Evolutionary conservation across 768 basidiomycete genomes (phyloP).

Genomic region (Amanita rimosa): DNA sequence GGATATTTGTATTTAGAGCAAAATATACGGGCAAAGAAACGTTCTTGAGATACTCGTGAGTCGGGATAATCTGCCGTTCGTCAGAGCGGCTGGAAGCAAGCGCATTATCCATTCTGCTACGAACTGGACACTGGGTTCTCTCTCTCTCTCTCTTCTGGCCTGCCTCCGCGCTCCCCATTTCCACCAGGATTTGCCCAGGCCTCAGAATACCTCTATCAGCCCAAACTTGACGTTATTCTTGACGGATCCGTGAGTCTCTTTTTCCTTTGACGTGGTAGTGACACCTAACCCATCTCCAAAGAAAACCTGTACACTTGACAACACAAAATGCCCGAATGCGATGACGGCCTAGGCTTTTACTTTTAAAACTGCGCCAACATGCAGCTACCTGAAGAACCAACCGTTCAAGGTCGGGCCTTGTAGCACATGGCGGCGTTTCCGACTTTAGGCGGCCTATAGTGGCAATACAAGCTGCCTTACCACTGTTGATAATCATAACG

Average conservation of each 20-base stretch:
- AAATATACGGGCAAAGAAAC: conserved; percentile 36
- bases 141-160: no score
- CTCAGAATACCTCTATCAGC: conserved; percentile 31
- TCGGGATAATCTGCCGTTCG: conserved; percentile 34
- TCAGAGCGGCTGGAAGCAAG: conserved; percentile 32
- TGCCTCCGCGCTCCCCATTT: no score
- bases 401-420: no score
- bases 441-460: no score
- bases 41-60: conserved; percentile 48
- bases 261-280: no score
- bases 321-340: conserved; percentile 51
- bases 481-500: no score
- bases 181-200: conserved; percentile 55
- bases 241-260: conserved; percentile 34
- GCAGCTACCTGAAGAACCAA: no score
- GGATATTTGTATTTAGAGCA: conserved; percentile 15
- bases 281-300: conserved; percentile 9
- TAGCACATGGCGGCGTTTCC: no score
- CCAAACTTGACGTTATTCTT: conserved; percentile 44
- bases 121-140: conserved; percentile 64
- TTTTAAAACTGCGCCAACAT: no score
- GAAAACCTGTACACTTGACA: conserved; percentile 61
- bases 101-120: conserved; percentile 58
- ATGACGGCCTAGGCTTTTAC: no score
- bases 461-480: no score